Conservation (phyloP, 139 green algal species). For the Pleodorina starrii region DNA sequence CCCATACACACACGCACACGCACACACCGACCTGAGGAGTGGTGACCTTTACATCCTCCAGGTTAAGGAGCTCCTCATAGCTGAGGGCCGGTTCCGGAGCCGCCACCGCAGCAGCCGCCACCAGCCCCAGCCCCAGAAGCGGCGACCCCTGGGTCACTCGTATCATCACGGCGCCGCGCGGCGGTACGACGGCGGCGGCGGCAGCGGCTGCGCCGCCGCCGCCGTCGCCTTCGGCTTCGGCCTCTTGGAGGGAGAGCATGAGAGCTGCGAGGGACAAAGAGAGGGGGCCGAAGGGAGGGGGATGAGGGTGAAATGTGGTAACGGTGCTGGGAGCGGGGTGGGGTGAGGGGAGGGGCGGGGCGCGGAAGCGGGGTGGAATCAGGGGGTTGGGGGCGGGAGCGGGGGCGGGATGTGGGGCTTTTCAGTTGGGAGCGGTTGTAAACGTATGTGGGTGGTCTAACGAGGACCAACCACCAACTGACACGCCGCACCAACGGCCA, state of each 20-base stretch:
- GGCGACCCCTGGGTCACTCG: neutral
- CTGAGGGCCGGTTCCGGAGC: neutral
- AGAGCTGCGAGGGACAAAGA: constrained; percentile 14
- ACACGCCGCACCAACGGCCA: too few species aligned
- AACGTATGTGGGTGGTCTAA: too few species aligned
- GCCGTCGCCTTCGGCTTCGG: neutral
- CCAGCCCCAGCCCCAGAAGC: neutral
- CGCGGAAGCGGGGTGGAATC: neutral
- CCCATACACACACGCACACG: too few species aligned
- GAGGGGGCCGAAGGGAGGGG: neutral
- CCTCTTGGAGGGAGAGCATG: constrained; percentile 36
- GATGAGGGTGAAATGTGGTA: too few species aligned
- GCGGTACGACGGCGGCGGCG: neutral
- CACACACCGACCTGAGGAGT: constrained; percentile 10
- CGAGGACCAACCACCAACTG: too few species aligned
- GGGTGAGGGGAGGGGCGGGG: too few species aligned
- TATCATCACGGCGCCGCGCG: neutral
- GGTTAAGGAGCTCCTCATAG: constrained; percentile 26
- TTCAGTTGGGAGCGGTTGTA: too few species aligned
- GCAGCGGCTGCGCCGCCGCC: neutral
- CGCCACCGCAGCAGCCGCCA: neutral
- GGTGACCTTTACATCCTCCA: constrained; percentile 50
- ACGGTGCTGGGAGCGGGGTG: too few species aligned
- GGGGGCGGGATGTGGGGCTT: too few species aligned
- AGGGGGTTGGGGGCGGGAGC: too few species aligned